A percentile compares a stretch with the other conserved stretches of the same genome.
These are phyloP conservation scores for Fomitopsis palustris DNA, from an alignment of 1,284 basidiomycete species.

Conservation along the genomic window DNA sequence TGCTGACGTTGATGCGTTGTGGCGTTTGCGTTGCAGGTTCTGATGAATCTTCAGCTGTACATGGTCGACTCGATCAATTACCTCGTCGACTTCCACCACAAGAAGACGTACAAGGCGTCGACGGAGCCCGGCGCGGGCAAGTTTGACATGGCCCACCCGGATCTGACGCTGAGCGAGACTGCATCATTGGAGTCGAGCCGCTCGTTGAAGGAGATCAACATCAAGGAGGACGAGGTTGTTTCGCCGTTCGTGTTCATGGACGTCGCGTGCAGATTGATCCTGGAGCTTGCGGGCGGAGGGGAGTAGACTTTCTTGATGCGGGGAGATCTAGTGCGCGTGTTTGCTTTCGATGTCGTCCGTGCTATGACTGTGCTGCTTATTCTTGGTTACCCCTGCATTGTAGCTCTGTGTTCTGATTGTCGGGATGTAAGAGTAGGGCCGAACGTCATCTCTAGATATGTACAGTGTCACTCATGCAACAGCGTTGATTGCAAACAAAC, in stretches of 20 bases:
- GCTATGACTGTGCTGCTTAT: constrained; percentile 22
- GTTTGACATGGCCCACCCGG: constrained; percentile 61
- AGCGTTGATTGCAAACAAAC: background rate
- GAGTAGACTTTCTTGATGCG: constrained; percentile 16
- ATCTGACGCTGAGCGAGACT: constrained; percentile 45
- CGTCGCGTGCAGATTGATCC: constrained; percentile 81
- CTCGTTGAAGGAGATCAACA: constrained; percentile 45
- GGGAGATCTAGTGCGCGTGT: constrained; percentile 12
- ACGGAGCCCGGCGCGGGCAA: constrained; percentile 59
- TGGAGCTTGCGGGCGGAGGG: constrained; percentile 72
- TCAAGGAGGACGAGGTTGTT: constrained; percentile 73
- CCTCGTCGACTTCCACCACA: constrained; percentile 97
- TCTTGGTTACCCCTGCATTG: constrained; percentile 12
- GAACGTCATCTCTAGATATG: background rate
- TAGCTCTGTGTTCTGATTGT: constrained; percentile 14
- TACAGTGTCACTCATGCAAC: constrained; percentile 3
- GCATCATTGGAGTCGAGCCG: constrained; percentile 42
- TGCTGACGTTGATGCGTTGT: constrained; percentile 2
- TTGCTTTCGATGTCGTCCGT: constrained; percentile 15
- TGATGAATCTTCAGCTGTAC: constrained; percentile 97
- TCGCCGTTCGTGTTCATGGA: constrained; percentile 98
- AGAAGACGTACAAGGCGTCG: constrained; percentile 81
- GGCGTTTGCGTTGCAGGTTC: constrained; percentile 47
- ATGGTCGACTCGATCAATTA: constrained; percentile 96
- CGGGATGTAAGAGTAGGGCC: constrained; percentile 10